A percentile compares a stretch with the other conserved stretches of the same genome.
phyloP scores from a whole-genome alignment of 2,329 filamentous ascomycete species.

The Leptographium wingfieldii region DNA sequence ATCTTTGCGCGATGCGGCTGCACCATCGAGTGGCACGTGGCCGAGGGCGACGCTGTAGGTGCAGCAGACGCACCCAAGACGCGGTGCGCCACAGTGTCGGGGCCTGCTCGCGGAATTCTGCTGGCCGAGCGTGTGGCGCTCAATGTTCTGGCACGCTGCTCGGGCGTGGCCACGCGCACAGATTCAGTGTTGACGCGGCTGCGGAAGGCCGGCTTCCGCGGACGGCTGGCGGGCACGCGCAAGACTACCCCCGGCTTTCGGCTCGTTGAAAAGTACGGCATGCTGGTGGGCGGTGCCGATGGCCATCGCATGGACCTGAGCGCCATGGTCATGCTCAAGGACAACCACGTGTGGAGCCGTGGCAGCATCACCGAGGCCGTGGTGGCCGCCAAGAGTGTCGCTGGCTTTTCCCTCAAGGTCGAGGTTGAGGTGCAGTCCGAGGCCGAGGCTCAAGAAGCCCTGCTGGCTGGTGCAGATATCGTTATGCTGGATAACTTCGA shows the following conservation, averaged over 20 bases:
- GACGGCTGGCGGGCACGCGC: slow-evolving; percentile 81
- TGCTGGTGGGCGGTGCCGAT: slow-evolving; percentile 88
- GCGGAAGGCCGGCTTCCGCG: slow-evolving; percentile 58
- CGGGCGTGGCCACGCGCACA: slow-evolving; percentile 69
- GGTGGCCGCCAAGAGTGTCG: slow-evolving; percentile 66
- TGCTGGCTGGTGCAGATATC: slow-evolving; percentile 81
- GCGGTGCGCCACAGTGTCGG: slow-evolving; percentile 67
- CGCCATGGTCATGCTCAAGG: slow-evolving; percentile 97
- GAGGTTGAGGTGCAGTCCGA: slow-evolving; percentile 92
- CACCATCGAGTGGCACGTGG: slow-evolving; percentile 76
- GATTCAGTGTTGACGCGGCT: slow-evolving; percentile 41
- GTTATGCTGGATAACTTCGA: slow-evolving; percentile 94
- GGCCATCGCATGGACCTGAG: slow-evolving; percentile 82
- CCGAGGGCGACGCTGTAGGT: slow-evolving; percentile 53
- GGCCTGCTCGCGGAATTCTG: slow-evolving; percentile 66
- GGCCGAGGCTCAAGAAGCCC: slow-evolving; percentile 81
- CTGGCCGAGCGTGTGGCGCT: slow-evolving; percentile 90
- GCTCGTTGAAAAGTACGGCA: slow-evolving; percentile 94
- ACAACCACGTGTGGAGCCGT: slow-evolving; percentile 93
- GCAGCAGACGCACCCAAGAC: slow-evolving; percentile 20
- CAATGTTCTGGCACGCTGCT: slow-evolving; percentile 82
- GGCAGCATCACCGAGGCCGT: slow-evolving; percentile 81
- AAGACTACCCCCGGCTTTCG: slow-evolving; percentile 97
- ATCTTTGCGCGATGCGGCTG: slow-evolving; percentile 84
- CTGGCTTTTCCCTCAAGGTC: slow-evolving; percentile 84